Evolutionary conservation across 768 basidiomycete species (phyloP), one percentile per base, ranked within the genome.

Genomic region (Termitomyces sp.): DNA sequence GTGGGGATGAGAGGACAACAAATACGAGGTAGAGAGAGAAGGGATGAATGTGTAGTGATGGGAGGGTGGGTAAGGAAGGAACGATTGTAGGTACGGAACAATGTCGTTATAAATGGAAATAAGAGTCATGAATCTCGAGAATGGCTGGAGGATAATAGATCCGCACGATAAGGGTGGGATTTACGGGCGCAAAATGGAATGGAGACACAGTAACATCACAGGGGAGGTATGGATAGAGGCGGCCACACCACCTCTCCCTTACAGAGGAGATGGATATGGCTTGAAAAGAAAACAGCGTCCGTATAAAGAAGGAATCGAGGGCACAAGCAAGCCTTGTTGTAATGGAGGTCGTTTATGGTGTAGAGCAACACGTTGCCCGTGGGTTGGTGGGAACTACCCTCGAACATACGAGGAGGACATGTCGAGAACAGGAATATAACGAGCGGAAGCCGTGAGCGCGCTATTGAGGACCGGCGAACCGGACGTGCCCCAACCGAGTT

Each of bases 281-380:
- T 52, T 87, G 85, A 84, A 88, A 80, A 78, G 73, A 84, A 87
- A 83, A 82, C 75, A 87, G 88, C 89, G 89, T 91, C 89, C 89
- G 87, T 89, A 75, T 78, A 74, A 74, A 73, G 74, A 81, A 75
- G 70, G 69, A 69, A 59, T 63, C 62, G 64, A 67, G 66, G 70
- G 68, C 68, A 60, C 65, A 63, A 64, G 63, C 65, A 66, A 71
- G 70, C 71, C 71, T 66, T 69, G 65, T 66, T 58, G 62, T 66
- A 55, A 48, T 64, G 60, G 61, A 64, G 59, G 66, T 65, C 65
- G 68, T 69, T 44, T 24, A 46, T 46, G 64, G 68, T 69, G 67
- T 68, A 63, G 63, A 62, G 63, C 56, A 60, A 64, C 63, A 63
- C 69, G 64, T 68, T 61, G 44, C 65, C 48, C 59, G 39, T 56